phyloP scores from a whole-genome alignment of 768 basidiomycete genomes.

The Collybiopsis luxurians region DNA sequence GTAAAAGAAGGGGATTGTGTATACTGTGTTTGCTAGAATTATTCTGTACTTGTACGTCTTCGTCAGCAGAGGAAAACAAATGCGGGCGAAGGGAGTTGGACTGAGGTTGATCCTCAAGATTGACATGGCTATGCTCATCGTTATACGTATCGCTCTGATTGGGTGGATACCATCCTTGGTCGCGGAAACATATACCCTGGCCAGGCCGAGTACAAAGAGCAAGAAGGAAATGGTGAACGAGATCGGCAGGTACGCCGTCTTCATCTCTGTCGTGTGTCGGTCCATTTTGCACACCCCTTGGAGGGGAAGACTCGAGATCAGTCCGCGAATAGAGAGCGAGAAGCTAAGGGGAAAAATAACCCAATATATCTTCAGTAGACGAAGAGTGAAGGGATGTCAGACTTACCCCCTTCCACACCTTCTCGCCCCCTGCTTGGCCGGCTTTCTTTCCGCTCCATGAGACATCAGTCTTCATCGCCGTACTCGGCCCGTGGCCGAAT shows the following conservation, averaged over 20 bases:
- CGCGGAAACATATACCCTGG: conserved; percentile 81
- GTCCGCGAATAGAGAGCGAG: background rate
- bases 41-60: conserved; percentile 33
- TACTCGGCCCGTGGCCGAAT: background rate
- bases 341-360: background rate
- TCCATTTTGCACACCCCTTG: background rate
- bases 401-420: conserved; percentile 4
- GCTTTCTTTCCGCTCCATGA: background rate
- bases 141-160: conserved; percentile 34
- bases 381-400: background rate
- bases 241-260: conserved; percentile 60
- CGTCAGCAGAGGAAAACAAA: conserved; percentile 12
- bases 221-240: conserved; percentile 85
- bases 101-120: conserved; percentile 21
- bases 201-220: conserved; percentile 82
- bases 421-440: background rate
- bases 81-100: background rate
- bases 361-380: too few species aligned
- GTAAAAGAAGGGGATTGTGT: conserved; percentile 74
- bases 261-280: background rate
- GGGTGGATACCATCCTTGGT: conserved; percentile 89
- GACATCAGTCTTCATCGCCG: background rate
- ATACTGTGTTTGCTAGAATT: conserved; percentile 1
- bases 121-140: conserved; percentile 51
- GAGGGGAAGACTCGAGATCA: background rate